phyloP scores from a whole-genome alignment of 2,329 filamentous ascomycete genomes.

The Ophiostoma novo-ulmi region DNA sequence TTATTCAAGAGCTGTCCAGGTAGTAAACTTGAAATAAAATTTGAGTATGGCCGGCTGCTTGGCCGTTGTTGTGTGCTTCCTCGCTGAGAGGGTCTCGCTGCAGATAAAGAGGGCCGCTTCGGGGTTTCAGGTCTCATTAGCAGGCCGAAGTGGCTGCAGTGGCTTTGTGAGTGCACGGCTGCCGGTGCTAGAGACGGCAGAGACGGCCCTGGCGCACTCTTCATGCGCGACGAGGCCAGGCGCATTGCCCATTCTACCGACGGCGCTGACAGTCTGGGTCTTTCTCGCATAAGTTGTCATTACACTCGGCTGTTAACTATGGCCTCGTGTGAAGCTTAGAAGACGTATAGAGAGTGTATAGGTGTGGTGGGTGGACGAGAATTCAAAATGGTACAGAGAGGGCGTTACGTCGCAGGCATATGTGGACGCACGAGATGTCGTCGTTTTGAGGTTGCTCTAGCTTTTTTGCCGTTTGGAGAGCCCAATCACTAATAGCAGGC shows the following conservation, averaged over 20 bases:
- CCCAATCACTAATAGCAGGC: background rate
- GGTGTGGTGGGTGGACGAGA: background rate
- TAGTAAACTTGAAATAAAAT: background rate
- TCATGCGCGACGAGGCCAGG: slow-evolving; percentile 21
- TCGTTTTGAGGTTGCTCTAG: background rate
- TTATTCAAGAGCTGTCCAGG: background rate
- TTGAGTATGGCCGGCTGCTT: background rate
- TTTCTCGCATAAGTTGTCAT: slow-evolving; percentile 23
- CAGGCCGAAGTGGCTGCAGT: background rate
- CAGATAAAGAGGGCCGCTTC: background rate
- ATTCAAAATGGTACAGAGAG: background rate
- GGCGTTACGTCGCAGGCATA: background rate
- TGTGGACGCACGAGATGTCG: slow-evolving; percentile 9
- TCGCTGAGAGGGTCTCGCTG: background rate
- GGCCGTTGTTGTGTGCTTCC: background rate
- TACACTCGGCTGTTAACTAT: slow-evolving; percentile 1
- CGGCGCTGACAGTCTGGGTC: slow-evolving; percentile 19
- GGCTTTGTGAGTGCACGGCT: background rate
- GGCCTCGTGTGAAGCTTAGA: background rate
- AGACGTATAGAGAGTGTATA: background rate
- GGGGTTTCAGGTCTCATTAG: background rate
- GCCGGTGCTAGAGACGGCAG: background rate
- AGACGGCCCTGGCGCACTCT: background rate
- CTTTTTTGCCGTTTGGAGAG: background rate
- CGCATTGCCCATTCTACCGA: slow-evolving; percentile 27